Conservation (phyloP, 768 basidiomycete genomes). For the Sistotremastrum suecicum region DNA sequence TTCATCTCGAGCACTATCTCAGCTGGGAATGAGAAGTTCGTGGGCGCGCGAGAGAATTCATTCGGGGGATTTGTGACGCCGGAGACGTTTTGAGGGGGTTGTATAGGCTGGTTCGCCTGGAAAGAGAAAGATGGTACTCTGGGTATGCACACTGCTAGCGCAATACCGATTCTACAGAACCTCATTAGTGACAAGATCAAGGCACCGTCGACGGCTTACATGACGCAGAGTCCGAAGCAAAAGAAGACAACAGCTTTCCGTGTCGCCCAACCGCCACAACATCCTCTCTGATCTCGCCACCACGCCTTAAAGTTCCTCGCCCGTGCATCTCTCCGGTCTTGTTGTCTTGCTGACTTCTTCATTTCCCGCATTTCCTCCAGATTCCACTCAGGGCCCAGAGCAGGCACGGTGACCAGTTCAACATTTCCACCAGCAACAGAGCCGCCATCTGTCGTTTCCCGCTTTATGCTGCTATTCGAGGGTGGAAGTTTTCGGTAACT, state of each 20-base stretch:
- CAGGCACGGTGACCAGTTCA: constrained; percentile 86
- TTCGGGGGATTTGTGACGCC: constrained; percentile 21
- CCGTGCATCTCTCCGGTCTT: constrained; percentile 41
- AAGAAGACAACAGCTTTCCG: constrained; percentile 56
- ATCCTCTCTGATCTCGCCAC: constrained; percentile 65
- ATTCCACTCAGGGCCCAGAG: constrained; percentile 83
- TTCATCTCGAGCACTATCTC: constrained; percentile 63
- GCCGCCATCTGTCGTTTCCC: constrained; percentile 8
- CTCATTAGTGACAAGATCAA: neutral
- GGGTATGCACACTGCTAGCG: constrained; percentile 70
- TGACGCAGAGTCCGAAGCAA: constrained; percentile 43
- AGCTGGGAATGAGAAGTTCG: constrained; percentile 85
- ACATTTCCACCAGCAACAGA: constrained; percentile 29
- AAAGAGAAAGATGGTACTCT: constrained; percentile 65
- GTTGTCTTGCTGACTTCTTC: constrained; percentile 56
- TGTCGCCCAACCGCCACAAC: constrained; percentile 72
- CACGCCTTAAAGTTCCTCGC: constrained; percentile 56
- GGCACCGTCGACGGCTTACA: constrained; percentile 25
- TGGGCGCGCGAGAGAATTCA: constrained; percentile 59
- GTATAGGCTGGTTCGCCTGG: constrained; percentile 38
- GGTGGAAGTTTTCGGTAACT: too few relatives aligned
- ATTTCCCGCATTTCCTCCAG: constrained; percentile 63
- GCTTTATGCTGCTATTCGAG: constrained; percentile 26
- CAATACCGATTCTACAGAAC: constrained; percentile 39
- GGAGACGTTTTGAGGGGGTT: neutral